A percentile compares a stretch with the other conserved stretches of the same genome.
Evolutionary conservation across 352 stramenopile genomes (phyloP).

Genomic region (Phytophthora meadii): DNA sequence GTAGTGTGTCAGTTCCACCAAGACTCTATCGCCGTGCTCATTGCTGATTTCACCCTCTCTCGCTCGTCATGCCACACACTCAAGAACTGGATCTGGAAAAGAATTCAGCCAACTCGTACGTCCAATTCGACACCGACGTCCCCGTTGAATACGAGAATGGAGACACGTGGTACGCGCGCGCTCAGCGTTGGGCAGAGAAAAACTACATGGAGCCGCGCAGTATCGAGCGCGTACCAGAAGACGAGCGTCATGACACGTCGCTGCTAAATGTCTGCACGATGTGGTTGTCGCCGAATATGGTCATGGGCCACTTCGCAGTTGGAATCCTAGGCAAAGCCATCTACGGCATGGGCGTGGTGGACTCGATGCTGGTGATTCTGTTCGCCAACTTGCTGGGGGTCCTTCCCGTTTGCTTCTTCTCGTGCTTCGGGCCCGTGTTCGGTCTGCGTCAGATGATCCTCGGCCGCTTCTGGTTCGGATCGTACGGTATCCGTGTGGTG

Average conservation of each 20-base stretch:
- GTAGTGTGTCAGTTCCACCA: conserved; percentile 3
- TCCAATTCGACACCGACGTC: conserved; percentile 30
- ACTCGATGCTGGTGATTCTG: conserved; percentile 33
- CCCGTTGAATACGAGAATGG: conserved; percentile 33
- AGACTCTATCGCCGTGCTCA: conserved; percentile 1
- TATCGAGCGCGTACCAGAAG: conserved; percentile 34
- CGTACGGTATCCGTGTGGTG: conserved; percentile 26
- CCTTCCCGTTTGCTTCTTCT: conserved; percentile 22
- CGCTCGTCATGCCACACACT: conserved; percentile 16
- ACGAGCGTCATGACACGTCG: conserved; percentile 26
- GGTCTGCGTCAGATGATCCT: conserved; percentile 33
- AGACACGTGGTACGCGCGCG: conserved; percentile 32
- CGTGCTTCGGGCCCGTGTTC: conserved; percentile 25
- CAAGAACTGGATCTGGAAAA: conserved; percentile 34
- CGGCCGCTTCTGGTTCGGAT: conserved; percentile 30
- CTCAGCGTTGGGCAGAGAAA: conserved; percentile 32
- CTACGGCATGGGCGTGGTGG: conserved; percentile 27
- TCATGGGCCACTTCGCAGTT: conserved; percentile 34
- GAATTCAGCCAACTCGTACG: conserved; percentile 31
- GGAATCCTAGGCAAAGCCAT: conserved; percentile 29
- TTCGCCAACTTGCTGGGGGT: conserved; percentile 31
- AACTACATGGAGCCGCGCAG: conserved; percentile 39
- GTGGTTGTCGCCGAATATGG: conserved; percentile 37
- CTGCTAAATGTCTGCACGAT: conserved; percentile 32
- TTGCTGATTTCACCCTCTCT: conserved; percentile 9